Evolutionary conservation across 2,329 filamentous ascomycete species (phyloP).

Genomic region (Xylaria sp.): DNA sequence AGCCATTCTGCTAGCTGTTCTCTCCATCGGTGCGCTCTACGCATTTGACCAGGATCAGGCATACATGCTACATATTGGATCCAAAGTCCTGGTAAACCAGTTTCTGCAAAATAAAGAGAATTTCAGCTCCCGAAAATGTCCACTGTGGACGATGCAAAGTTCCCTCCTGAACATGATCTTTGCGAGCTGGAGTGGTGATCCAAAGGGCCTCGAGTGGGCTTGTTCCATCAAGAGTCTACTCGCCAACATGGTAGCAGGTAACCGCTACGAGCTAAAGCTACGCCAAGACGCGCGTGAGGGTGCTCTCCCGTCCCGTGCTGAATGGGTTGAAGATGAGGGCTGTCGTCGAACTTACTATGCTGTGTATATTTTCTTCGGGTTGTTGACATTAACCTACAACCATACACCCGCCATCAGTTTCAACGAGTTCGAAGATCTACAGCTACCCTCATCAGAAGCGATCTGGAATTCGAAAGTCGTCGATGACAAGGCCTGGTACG

Average conservation of each 20-base stretch:
- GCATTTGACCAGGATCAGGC: constrained; percentile 97
- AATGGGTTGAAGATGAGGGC: constrained; percentile 98
- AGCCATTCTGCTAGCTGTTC: constrained; percentile 84
- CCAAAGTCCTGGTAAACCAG: constrained; percentile 96
- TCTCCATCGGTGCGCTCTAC: constrained; percentile 96
- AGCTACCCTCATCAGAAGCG: constrained; percentile 91
- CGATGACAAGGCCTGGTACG: constrained; percentile 86
- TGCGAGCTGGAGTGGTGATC: constrained; percentile 98
- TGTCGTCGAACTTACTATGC: constrained; percentile 97
- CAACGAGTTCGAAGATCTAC: constrained; percentile 95
- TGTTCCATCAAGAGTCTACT: constrained; percentile 98
- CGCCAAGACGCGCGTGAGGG: constrained; percentile 88
- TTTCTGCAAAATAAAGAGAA: constrained; percentile 98
- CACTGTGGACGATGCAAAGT: constrained; percentile 98
- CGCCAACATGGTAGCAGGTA: constrained; percentile 98
- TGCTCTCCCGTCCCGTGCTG: constrained; percentile 78
- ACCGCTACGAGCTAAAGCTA: constrained; percentile 94
- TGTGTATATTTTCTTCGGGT: constrained; percentile 98
- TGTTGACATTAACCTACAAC: constrained; percentile 95
- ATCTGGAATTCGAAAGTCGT: constrained; percentile 88
- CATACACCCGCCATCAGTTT: constrained; percentile 98
- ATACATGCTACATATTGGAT: constrained; percentile 96
- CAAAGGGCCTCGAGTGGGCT: constrained; percentile 97
- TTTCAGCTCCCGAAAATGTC: constrained; percentile 97
- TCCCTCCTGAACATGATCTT: constrained; percentile 99